Evolutionary conservation across 176 grass and related monocot genomes (phyloP), one percentile per base, ranked within the genome.

Genomic region (Pontederia paniculata): DNA sequence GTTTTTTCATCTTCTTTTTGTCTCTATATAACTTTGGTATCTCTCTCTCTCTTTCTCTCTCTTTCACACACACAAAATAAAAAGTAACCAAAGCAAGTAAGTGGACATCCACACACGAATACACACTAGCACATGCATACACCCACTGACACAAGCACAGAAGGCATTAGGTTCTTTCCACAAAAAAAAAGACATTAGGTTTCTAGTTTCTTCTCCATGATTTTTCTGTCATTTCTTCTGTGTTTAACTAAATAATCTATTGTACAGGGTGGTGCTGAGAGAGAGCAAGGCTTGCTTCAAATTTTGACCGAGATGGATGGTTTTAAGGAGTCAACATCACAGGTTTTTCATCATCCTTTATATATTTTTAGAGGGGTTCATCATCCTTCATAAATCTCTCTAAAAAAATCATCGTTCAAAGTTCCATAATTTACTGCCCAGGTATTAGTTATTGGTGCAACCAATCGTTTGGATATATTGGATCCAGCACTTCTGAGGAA

Each of bases 241-340:
- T 11, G n/a, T 42, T 13, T 17, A 48, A 16, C 22, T 21, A n/a
- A 54, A 44, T 9, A 23, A 2, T 47, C 57, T 75, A 0, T 75
- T 12, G 13, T 23, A 44, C 48, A 75, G 73, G 73, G 73, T 57
- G 73, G 73, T 67, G 73, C 73, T 59, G 73, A 75, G 21, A 75
- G 73, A 20, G 73, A 75, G 54, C 73, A 75, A 37, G 73, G 73
- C 18, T 67, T 75, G 48, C 73, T 75, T 42, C 73, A 75, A 42
- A 75, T 75, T 57, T 57, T 75, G 45, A 75, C 62, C 52, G 73
- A 75, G 64, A 67, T 75, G 73, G 73, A 75, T 67, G 73, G 73
- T 19, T 75, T 75, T 55, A 75, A 75, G 47, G 73, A 75, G 44
- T 58, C 63, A 22, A 66, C 57, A 61, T 62, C 69, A 53, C 69